Evolutionary conservation across 2,329 filamentous ascomycete species (phyloP), one percentile per base, ranked within the genome.

Genomic region (Talaromyces sp.): DNA sequence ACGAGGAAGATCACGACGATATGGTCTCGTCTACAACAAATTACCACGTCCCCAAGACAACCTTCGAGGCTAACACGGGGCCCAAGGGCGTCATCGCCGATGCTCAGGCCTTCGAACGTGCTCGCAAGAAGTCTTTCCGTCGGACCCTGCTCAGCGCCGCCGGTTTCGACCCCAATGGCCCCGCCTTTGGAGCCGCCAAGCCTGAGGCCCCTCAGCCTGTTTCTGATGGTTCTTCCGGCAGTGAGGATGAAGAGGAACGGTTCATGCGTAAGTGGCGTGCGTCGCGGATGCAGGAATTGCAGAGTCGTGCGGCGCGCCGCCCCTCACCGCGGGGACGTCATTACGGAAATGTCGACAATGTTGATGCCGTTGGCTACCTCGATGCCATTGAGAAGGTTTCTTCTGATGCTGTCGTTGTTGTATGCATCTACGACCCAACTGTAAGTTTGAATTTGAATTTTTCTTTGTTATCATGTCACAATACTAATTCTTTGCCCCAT

Each of bases 381-480:
- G 92, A 97, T 72, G 92, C 93, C 50, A 91, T 97, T 63, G 94
- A 99, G 76, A 94, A 91, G 75, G 90, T 93, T 4, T 81, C 86
- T 35, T 76, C 86, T 43, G 89, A 93, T 42, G 93, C 90, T 0
- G 83, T 89, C 3, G 92, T 97, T 2, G 88, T 97, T 2, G 94
- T 99, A 24, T 95, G 93, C 75, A 91, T 99, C 60, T 94, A 91
- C 72, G 91, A 97, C 68, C 83, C 89, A 56, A 83, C 89, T 79
- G 91, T 96, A 83, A 70, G 85, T 75, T 46, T 48, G 46, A 24
- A 9, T 36, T 8, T 24, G 51, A n/a, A 16, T 22, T 40, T 36
- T 24, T 19, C 40, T 29, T 10, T 47, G 33, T 32, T 35, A 30
- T 19, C 11, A 24, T 14, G 48, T 44, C 36, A 27, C 8, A 54